Percentiles rank a stretch among this genome's conserved stretches.
Conservation (phyloP, 2,329 filamentous ascomycete genomes). For the Cladosporium sp. region DNA sequence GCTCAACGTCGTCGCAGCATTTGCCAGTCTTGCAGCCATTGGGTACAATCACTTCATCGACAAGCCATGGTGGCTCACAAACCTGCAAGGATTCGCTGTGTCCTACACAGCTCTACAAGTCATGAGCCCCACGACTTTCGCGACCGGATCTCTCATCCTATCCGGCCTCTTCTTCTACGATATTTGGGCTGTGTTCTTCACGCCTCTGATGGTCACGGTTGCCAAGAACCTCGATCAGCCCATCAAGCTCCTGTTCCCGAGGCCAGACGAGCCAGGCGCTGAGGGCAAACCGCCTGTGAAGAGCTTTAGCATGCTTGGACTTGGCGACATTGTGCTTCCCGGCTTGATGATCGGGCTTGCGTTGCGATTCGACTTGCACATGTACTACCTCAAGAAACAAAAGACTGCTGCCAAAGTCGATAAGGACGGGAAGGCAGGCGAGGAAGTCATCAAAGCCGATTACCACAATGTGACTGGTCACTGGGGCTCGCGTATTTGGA, state of each 20-base stretch:
- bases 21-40: conserved; percentile 53
- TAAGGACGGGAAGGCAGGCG: conserved; percentile 18
- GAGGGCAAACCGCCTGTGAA: conserved; percentile 38
- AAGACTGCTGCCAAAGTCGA: conserved; percentile 43
- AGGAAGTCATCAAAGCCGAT: conserved; percentile 33
- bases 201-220: conserved; percentile 81
- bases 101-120: conserved; percentile 78
- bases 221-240: conserved; percentile 87
- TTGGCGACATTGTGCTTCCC: conserved; percentile 91
- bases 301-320: conserved; percentile 68
- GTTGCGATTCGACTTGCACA: conserved; percentile 84
- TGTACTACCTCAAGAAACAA: conserved; percentile 70
- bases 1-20: conserved; percentile 53
- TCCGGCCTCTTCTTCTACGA: conserved; percentile 87
- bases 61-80: conserved; percentile 70
- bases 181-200: conserved; percentile 88
- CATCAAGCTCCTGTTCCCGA: conserved; percentile 83
- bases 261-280: conserved; percentile 42
- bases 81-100: conserved; percentile 81
- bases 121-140: conserved; percentile 84
- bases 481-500: conserved; percentile 87
- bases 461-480: conserved; percentile 56
- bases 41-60: conserved; percentile 61
- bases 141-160: conserved; percentile 74
- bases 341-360: conserved; percentile 87